Base-by-base conservation (phyloP, 305 asterid species). In the Rubia tinctorum region DNA sequence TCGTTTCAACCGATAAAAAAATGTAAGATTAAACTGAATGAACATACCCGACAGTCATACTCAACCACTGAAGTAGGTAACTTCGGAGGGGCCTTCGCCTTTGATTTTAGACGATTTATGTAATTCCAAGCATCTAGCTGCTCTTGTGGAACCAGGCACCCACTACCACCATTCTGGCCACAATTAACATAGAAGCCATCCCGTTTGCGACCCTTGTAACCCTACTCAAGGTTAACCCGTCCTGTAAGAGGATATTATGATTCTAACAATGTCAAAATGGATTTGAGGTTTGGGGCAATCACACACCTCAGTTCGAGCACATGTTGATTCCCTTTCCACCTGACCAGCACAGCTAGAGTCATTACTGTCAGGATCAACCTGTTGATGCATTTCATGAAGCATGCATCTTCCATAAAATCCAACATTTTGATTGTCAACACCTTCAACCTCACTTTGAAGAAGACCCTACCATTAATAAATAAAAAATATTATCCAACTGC, bases 61-160 rank as follows among this genome's bases (percentile, higher is more conserved):
- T 83, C 87, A 70, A 83, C 77, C 51, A 44, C 83, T 65, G 81
- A 74, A 76, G 74, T 75, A 71, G 74, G 79, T 78, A 77, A 79
- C 81, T 78, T 82, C 45, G 79, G 73, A 42, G 72, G 81, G 69
- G 82, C 83, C 77, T 72, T 86, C 25, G 72, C 47, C 67, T 75
- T 83, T 69, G 86, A 75, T 75, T 77, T 86, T 60, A 82, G 88
- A 43, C 82, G 82, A 66, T 86, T 84, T 74, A 87, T 89, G 64
- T 87, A 86, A 78, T 80, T 71, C 91, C 95, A 86, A 34, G 91
- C 92, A 84, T 87, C 83, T 60, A 87, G 87, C 82, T 87, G 95
- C 84, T 86, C 95, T 82, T 86, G 95, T 42, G 91, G 81, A 81
- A 89, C 89, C 61, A 82, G 84, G 81, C 89, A 83, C 73, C 89